These are phyloP conservation scores for Cornus suecica DNA, from an alignment of 148 eudicot genomes.

Conservation along the genomic window DNA sequence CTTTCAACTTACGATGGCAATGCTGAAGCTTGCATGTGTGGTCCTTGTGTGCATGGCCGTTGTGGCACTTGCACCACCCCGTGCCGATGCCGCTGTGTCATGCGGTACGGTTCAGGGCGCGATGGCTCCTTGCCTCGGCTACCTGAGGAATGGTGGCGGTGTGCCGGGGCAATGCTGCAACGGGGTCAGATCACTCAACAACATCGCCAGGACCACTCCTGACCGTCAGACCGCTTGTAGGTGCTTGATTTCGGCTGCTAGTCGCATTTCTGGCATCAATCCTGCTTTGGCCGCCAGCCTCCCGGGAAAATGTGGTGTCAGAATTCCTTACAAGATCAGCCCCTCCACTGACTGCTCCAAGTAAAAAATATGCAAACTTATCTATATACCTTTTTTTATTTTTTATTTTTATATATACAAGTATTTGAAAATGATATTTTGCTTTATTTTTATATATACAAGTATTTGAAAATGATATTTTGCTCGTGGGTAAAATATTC, in stretches of 20 bases:
- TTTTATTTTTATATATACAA: too few relatives aligned
- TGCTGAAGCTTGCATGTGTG: background rate
- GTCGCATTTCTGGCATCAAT: conserved; percentile 13
- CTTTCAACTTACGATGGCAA: background rate
- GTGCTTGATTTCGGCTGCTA: conserved; percentile 27
- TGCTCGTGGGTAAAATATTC: too few relatives aligned
- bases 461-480: too few relatives aligned
- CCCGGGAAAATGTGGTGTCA: conserved; percentile 40
- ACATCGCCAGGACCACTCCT: conserved; percentile 22
- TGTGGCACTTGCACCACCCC: background rate
- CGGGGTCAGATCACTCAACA: conserved; percentile 24
- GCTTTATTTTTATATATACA: too few relatives aligned
- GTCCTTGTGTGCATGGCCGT: background rate
- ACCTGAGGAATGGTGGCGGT: conserved; percentile 18
- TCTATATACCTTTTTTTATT: too few relatives aligned
- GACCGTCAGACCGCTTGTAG: conserved; percentile 31
- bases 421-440: too few relatives aligned
- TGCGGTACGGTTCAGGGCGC: too few relatives aligned
- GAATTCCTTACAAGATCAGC: conserved; percentile 42
- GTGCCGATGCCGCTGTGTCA: background rate
- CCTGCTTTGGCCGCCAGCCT: conserved; percentile 23
- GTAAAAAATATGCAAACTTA: too few relatives aligned
- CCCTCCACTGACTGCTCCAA: conserved; percentile 38
- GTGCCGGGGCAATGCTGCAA: conserved; percentile 21
- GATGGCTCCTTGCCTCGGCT: conserved; percentile 19